Conservation (phyloP, 164 flowering plant genomes). For the Kalanchoe fedtschenkoi region DNA sequence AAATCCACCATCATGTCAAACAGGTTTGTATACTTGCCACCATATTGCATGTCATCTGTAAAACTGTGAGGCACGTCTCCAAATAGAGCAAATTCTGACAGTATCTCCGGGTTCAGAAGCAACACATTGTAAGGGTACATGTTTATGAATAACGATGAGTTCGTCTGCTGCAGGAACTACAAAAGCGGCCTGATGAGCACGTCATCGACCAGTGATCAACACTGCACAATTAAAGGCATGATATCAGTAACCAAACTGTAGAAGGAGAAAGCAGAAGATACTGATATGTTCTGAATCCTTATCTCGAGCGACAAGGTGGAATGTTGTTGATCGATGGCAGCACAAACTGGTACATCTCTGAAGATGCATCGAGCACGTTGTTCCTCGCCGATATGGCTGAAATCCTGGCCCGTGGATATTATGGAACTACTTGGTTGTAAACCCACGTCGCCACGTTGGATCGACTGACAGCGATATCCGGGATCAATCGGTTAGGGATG, state of each 20-base stretch:
- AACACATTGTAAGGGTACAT: constrained; percentile 61
- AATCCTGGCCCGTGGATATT: no score
- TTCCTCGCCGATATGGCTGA: constrained; percentile 58
- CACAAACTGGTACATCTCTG: constrained; percentile 23
- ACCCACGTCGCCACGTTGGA: constrained; percentile 53
- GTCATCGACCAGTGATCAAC: constrained; percentile 26
- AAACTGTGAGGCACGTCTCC: constrained; percentile 44
- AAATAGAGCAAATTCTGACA: constrained; percentile 59
- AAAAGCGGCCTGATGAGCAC: no score
- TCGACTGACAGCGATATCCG: constrained; percentile 46
- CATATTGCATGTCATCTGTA: constrained; percentile 53
- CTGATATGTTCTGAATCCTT: constrained; percentile 40
- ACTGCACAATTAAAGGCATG: constrained; percentile 60
- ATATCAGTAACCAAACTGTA: constrained; percentile 49
- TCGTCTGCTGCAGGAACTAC: constrained; percentile 41
- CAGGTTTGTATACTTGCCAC: constrained; percentile 60
- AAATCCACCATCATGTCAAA: constrained; percentile 79
- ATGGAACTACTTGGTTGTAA: constrained; percentile 51
- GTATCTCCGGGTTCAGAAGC: constrained; percentile 36
- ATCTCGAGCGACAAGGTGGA: constrained; percentile 31
- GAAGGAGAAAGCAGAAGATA: no score
- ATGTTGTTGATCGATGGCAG: constrained; percentile 57
- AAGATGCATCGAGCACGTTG: constrained; percentile 18
- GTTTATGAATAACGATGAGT: constrained; percentile 59
- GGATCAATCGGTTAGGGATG: constrained; percentile 49